Evolutionary conservation across 345 rosid genomes (phyloP).

Genomic region (Brassica cretica): DNA sequence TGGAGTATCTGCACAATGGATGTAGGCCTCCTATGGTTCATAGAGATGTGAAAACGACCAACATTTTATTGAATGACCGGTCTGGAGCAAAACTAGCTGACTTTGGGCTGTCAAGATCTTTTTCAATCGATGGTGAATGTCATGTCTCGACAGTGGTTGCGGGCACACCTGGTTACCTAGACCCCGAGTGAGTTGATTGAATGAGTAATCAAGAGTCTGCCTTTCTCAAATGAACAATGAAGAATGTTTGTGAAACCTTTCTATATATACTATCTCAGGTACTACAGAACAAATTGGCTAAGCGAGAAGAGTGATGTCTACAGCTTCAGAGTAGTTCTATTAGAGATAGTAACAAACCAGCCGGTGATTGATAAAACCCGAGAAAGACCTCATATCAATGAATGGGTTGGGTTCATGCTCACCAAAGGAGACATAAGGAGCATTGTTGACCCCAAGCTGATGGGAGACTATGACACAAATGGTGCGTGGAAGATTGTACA

Average conservation of each 20-base stretch:
- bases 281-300: slow-evolving; percentile 39
- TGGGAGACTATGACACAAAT: slow-evolving; percentile 40
- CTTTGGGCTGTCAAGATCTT: slow-evolving; percentile 58
- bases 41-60: slow-evolving; percentile 56
- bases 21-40: slow-evolving; percentile 38
- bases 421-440: slow-evolving; percentile 46
- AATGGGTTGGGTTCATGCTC: slow-evolving; percentile 46
- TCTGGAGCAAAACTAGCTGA: slow-evolving; percentile 59
- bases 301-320: slow-evolving; percentile 59
- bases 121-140: slow-evolving; percentile 38
- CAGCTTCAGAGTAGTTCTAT: slow-evolving; percentile 53
- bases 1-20: slow-evolving; percentile 48
- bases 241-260: background rate
- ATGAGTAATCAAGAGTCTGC: background rate
- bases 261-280: slow-evolving; percentile 24
- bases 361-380: slow-evolving; percentile 37
- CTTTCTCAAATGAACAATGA: background rate
- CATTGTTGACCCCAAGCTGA: slow-evolving; percentile 50
- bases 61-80: slow-evolving; percentile 51
- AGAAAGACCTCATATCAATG: slow-evolving; percentile 38
- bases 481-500: slow-evolving; percentile 53
- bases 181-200: slow-evolving; percentile 55
- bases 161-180: slow-evolving; percentile 22
- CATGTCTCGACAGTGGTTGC: slow-evolving; percentile 40
- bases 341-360: slow-evolving; percentile 54